These are phyloP conservation scores for Skeletonema tropicum DNA, from an alignment of 108 stramenopile genomes.

Conservation along the genomic window DNA sequence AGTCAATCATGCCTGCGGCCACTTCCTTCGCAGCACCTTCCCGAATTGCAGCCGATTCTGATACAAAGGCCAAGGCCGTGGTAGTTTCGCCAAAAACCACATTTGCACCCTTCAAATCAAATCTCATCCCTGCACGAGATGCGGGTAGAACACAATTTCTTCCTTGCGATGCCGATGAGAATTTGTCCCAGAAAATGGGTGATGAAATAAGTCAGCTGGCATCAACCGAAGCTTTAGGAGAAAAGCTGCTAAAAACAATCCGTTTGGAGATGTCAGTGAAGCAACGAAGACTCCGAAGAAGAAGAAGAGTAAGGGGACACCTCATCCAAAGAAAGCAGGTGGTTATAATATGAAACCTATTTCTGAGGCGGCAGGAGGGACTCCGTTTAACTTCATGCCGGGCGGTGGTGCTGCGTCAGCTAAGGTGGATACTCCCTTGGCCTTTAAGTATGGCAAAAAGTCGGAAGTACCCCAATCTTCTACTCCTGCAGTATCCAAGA, in stretches of 20 bases:
- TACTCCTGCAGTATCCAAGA: not conserved
- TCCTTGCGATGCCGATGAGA: not conserved
- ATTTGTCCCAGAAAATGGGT: not conserved
- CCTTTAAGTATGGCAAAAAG: conserved; percentile 18
- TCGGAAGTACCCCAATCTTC: not conserved
- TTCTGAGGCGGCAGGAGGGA: not conserved
- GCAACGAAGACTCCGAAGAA: conserved; percentile 6
- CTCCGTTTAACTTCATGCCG: conserved; percentile 45
- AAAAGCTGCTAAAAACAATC: not conserved
- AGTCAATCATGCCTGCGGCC: not conserved
- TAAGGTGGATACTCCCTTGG: conserved; percentile 19
- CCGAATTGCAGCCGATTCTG: not conserved
- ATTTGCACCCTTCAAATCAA: not conserved
- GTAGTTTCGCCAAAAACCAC: not conserved
- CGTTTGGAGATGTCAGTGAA: not conserved
- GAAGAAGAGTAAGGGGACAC: not conserved
- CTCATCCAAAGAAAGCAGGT: not conserved
- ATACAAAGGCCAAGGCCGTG: not conserved
- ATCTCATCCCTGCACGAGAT: not conserved
- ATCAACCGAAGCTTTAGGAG: not conserved
- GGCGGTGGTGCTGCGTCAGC: conserved; percentile 30
- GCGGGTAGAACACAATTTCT: not conserved
- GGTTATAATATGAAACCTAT: not conserved
- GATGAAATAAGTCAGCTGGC: not conserved
- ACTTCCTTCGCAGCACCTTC: conserved; percentile 1